phyloP scores from a whole-genome alignment of 371 early-diverging fungal genomes.

The Sporodiniella umbellata region DNA sequence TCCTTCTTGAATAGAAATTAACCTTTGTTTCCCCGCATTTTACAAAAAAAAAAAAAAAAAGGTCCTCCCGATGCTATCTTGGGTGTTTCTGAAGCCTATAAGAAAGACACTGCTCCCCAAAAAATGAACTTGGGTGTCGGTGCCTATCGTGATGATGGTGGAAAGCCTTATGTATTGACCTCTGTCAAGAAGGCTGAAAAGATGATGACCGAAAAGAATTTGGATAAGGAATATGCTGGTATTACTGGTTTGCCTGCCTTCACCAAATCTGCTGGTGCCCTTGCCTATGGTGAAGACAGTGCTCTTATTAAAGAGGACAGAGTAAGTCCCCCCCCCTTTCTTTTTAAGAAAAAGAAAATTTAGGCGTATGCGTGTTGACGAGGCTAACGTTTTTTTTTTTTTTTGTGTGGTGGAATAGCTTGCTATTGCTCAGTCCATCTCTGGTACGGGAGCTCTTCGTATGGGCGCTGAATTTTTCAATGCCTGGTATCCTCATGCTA shows the following conservation, averaged over 20 bases:
- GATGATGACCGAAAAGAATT: constrained; percentile 55
- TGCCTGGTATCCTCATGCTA: constrained; percentile 79
- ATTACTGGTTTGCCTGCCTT: constrained; percentile 91
- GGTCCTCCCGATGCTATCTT: constrained; percentile 97
- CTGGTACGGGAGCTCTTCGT: constrained; percentile 97
- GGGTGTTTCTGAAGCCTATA: constrained; percentile 95
- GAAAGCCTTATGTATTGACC: constrained; percentile 89
- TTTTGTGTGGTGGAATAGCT: constrained; percentile 41
- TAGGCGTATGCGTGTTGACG: too few relatives aligned
- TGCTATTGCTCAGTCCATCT: constrained; percentile 91
- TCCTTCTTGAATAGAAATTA: not conserved
- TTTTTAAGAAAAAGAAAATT: not conserved
- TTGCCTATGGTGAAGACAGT: constrained; percentile 87
- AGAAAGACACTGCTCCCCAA: constrained; percentile 80
- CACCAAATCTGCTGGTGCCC: constrained; percentile 76
- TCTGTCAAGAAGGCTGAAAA: constrained; percentile 89
- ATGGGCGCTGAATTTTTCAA: constrained; percentile 91
- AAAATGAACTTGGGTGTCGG: constrained; percentile 99
- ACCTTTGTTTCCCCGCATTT: not conserved
- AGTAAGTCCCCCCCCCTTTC: constrained; percentile 42
- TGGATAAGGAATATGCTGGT: constrained; percentile 96
- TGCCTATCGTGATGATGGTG: constrained; percentile 94
- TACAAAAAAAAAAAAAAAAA: too few relatives aligned
- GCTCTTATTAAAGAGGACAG: constrained; percentile 68
- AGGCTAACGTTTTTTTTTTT: too few relatives aligned